Percentiles rank a stretch among this genome's conserved stretches.
Conservation (phyloP, 495 filamentous ascomycete genomes). For the Chaetomium tenue region DNA sequence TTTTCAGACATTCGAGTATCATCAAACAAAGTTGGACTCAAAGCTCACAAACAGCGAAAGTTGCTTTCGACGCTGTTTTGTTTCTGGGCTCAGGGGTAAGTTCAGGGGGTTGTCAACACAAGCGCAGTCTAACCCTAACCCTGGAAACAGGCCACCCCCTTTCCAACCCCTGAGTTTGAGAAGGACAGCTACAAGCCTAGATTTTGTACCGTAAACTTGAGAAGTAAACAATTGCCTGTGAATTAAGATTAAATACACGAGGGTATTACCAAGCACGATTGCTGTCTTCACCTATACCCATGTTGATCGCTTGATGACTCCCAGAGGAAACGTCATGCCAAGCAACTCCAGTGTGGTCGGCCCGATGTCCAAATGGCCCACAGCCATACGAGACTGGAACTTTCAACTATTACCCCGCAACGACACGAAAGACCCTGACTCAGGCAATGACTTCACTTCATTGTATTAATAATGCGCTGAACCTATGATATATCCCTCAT, state of each 20-base stretch:
- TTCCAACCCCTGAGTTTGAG: not conserved
- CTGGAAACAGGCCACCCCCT: not conserved
- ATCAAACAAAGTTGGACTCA: too few species aligned
- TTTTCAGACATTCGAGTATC: too few species aligned
- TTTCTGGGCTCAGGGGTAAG: not conserved
- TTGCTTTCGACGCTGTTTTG: too few species aligned
- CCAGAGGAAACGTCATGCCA: constrained; percentile 1
- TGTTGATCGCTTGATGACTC: too few species aligned
- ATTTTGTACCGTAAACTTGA: too few species aligned
- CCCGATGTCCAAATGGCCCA: not conserved
- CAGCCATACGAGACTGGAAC: not conserved
- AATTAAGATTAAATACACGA: not conserved
- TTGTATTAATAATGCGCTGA: constrained; percentile 1
- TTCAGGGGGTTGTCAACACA: not conserved
- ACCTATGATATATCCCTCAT: not conserved
- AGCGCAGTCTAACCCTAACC: not conserved
- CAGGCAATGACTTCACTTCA: not conserved
- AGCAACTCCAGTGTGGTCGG: not conserved
- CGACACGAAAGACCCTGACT: not conserved
- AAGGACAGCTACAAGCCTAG: not conserved
- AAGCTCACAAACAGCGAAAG: too few species aligned
- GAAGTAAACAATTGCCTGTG: not conserved
- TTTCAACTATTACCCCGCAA: constrained; percentile 6
- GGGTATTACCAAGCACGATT: not conserved
- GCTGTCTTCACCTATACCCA: not conserved